Conservation (phyloP, 2,329 filamentous ascomycete species). For the Talaromyces rugulosus region DNA sequence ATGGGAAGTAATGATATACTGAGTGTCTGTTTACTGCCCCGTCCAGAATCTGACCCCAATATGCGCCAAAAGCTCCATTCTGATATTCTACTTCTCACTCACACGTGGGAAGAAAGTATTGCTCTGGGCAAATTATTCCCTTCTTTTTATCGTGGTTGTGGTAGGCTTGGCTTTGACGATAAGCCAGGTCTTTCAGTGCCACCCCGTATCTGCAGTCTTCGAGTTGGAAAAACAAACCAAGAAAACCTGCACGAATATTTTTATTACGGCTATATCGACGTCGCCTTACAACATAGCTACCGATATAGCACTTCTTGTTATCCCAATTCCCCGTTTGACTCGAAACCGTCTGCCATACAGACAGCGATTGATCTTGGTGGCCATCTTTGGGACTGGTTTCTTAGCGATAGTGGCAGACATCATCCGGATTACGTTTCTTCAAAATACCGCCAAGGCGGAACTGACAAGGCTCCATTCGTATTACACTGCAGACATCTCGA, state of each 20-base stretch:
- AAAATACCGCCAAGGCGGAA: not conserved
- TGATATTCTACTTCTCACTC: slow-evolving; percentile 1
- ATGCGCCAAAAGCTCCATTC: not conserved
- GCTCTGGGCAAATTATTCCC: not conserved
- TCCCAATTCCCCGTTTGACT: slow-evolving; percentile 5
- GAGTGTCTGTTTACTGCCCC: not conserved
- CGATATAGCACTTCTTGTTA: slow-evolving; percentile 4
- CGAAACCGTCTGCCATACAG: slow-evolving; percentile 1
- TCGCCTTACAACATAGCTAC: slow-evolving; percentile 5
- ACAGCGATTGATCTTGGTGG: slow-evolving; percentile 45
- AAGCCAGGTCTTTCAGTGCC: not conserved
- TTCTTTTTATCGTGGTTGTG: not conserved
- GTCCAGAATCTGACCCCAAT: not conserved
- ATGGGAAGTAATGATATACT: not conserved
- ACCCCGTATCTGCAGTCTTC: slow-evolving; percentile 1
- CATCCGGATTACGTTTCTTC: slow-evolving; percentile 1
- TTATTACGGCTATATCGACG: not conserved
- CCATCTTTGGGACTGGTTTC: not conserved
- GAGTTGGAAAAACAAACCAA: not conserved
- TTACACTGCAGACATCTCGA: not conserved
- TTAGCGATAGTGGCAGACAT: slow-evolving; percentile 5
- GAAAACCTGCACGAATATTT: not conserved
- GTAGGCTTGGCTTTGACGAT: slow-evolving; percentile 4
- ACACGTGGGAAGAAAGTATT: not conserved
- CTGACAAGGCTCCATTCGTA: not conserved